Evolutionary conservation across 148 eudicot genomes (phyloP), one percentile per base, ranked within the genome.

Genomic region (Tetragonia tetragonoides): DNA sequence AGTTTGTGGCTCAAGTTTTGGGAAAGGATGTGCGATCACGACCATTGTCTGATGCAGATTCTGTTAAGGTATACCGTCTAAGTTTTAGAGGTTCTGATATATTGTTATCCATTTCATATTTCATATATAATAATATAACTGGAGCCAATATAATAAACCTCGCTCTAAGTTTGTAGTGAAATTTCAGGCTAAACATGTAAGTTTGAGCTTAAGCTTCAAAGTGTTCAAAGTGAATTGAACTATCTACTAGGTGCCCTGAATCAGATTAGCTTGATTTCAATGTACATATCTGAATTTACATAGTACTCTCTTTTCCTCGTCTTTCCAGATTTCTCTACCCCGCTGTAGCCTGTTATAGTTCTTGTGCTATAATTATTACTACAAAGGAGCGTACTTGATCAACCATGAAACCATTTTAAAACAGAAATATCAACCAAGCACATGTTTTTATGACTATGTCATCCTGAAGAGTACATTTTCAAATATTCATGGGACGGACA

Each of bases 41-140:
- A 51, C 88, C 89, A 54, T 67, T 91, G 59, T 91, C 96, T 40
- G 96, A 91, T 89, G 89, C 91, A 46, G 96, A 91, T 79, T 85
- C 91, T 69, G 86, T 91, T 5, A 91, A 91, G 96, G 96, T 91
- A 76, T 47, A 37, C 21, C 51, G 28, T 53, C 56, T 41, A 42
- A 2, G 2, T 57, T 24, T 74, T 42, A 7, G 3, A 37, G 11
- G 12, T 63, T n/a, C 11, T 49, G 17, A 1, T 47, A 54, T 21
- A n/a, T 54, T 54, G 7, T 18, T 73, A 67, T 20, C 44, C 60
- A 17, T 7, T 6, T 40, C 18, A 66, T 62, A 16, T n/a, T n/a
- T n/a, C n/a, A n/a, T n/a, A n/a, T 42, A 70, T 21, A 7, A 20
- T 10, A 38, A 10, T 14, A 7, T 63, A 28, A 64, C 54, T 23